Percentiles rank a stretch among this genome's conserved stretches.
Evolutionary conservation across 2,329 filamentous ascomycete genomes (phyloP).

Genomic region (Monilinia aucupariae): DNA sequence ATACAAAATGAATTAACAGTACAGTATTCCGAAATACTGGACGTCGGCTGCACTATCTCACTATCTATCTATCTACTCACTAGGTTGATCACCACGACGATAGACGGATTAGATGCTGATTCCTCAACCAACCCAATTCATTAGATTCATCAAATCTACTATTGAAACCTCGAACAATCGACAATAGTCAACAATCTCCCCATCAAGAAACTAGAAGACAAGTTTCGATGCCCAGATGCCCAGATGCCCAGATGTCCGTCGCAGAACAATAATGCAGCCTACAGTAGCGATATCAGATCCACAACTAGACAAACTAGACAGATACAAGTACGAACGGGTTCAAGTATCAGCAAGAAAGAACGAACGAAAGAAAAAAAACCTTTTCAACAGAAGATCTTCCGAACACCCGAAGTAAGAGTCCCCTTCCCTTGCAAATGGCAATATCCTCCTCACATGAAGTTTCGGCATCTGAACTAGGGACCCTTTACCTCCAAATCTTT

Average conservation of each 20-base stretch:
- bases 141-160: not conserved
- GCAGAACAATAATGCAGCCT: not conserved
- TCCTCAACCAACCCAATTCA: too few species aligned
- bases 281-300: not conserved
- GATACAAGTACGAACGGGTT: too few species aligned
- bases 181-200: not conserved
- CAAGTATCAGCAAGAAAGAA: too few species aligned
- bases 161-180: not conserved
- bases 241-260: not conserved
- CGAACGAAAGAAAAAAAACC: slow-evolving; percentile 1
- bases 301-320: not conserved
- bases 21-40: too few species aligned
- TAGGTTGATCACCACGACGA: too few species aligned
- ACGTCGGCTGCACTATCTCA: too few species aligned
- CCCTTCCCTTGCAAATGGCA: too few species aligned
- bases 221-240: slow-evolving; percentile 11
- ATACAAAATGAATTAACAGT: too few species aligned
- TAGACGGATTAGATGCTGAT: too few species aligned
- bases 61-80: too few species aligned
- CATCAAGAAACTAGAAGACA: not conserved
- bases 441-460: not conserved
- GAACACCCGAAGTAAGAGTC: not conserved
- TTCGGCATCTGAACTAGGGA: not conserved
- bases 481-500: not conserved
- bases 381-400: not conserved